A percentile compares a stretch with the other conserved stretches of the same genome.
These are phyloP conservation scores for Exophiala phaeomuriformis DNA, from an alignment of 2,329 filamentous ascomycete genomes.

Conservation along the genomic window DNA sequence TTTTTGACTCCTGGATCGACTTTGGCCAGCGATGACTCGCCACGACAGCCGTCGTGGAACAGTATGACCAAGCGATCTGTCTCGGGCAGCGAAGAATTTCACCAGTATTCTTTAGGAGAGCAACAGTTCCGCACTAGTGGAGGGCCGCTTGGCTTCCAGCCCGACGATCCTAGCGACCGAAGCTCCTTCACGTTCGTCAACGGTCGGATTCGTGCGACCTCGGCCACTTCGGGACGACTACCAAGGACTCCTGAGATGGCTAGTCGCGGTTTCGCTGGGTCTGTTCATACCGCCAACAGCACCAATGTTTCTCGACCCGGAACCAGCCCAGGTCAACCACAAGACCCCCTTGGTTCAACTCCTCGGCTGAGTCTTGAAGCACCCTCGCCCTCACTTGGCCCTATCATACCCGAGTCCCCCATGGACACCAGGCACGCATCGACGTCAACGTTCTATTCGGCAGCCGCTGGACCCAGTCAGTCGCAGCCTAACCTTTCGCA, in stretches of 20 bases:
- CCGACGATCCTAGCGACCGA: conserved; percentile 30
- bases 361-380: conserved; percentile 41
- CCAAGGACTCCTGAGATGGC: conserved; percentile 16
- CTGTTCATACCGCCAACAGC: conserved; percentile 18
- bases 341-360: conserved; percentile 29
- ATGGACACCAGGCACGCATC: conserved; percentile 25
- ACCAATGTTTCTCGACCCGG: conserved; percentile 19
- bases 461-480: conserved; percentile 33
- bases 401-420: conserved; percentile 15
- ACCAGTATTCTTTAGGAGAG: conserved; percentile 41
- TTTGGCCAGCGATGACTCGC: conserved; percentile 34
- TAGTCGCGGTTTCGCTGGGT: conserved; percentile 10
- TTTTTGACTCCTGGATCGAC: conserved; percentile 49
- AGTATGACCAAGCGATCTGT: conserved; percentile 38
- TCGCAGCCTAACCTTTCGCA: conserved; percentile 46
- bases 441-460: conserved; percentile 28
- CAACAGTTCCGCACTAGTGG: conserved; percentile 19
- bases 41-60: conserved; percentile 45
- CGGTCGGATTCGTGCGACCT: conserved; percentile 49
- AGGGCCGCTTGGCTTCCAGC: conserved; percentile 44
- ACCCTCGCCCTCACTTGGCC: conserved; percentile 33
- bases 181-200: conserved; percentile 45
- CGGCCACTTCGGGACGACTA: conserved; percentile 42
- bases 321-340: conserved; percentile 18
- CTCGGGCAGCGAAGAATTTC: conserved; percentile 42